phyloP scores from a whole-genome alignment of 1,139 yeast species.

The Blastobotrys serpentis region DNA sequence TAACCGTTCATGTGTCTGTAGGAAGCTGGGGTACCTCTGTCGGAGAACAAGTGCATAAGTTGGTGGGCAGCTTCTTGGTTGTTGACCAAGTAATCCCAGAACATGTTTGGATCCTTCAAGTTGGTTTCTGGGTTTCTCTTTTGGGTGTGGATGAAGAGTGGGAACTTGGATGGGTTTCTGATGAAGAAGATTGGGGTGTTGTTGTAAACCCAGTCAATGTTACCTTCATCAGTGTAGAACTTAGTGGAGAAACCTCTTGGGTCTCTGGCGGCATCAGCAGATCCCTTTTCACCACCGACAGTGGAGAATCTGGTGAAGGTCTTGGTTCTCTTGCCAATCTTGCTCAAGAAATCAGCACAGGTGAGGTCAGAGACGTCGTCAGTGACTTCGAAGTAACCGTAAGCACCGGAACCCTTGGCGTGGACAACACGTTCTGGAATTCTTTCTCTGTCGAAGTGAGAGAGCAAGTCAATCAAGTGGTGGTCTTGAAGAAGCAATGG shows the following conservation, averaged over 20 bases:
- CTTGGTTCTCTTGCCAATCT: conserved; percentile 71
- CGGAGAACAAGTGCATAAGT: conserved; percentile 61
- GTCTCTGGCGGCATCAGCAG: conserved; percentile 85
- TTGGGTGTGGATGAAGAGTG: conserved; percentile 86
- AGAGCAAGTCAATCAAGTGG: conserved; percentile 70
- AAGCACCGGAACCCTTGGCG: conserved; percentile 88
- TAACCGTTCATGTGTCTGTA: conserved; percentile 70
- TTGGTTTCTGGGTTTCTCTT: conserved; percentile 84
- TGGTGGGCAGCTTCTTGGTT: conserved; percentile 67
- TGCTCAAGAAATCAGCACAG: conserved; percentile 64
- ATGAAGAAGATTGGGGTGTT: conserved; percentile 87
- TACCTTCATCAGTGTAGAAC: conserved; percentile 85
- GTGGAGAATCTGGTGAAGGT: conserved; percentile 79
- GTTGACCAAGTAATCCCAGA: conserved; percentile 67
- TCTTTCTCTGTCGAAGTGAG: conserved; percentile 83
- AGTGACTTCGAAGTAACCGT: conserved; percentile 75
- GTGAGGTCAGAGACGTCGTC: conserved; percentile 77
- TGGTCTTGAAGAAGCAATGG: conserved; percentile 70
- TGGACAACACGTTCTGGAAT: conserved; percentile 89
- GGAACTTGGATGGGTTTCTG: conserved; percentile 85
- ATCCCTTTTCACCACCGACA: conserved; percentile 84
- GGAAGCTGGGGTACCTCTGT: conserved; percentile 70
- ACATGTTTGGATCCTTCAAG: conserved; percentile 67
- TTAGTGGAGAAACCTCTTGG: conserved; percentile 86
- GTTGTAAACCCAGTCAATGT: conserved; percentile 84